Evolutionary conservation across 345 rosid species (phyloP).

Genomic region (Acer saccharum): DNA sequence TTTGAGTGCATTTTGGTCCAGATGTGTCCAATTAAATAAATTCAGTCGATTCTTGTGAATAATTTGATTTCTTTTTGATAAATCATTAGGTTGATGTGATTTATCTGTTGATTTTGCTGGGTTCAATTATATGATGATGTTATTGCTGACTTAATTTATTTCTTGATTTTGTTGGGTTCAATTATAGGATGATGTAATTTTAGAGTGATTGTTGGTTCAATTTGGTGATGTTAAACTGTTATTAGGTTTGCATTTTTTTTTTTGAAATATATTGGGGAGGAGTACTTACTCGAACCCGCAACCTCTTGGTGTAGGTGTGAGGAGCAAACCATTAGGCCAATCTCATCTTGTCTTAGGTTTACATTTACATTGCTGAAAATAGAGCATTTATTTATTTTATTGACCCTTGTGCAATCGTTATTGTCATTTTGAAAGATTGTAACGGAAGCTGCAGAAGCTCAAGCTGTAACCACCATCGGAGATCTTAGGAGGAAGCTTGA

Average conservation of each 20-base stretch:
- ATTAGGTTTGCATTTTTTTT: background rate
- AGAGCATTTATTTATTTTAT: background rate
- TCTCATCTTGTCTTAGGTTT: no score
- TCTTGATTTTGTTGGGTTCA: background rate
- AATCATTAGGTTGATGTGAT: background rate
- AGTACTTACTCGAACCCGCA: no score
- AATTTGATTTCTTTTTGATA: background rate
- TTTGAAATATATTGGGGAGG: background rate
- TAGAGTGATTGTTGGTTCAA: background rate
- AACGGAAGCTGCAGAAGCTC: constrained; percentile 28
- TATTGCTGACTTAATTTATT: background rate
- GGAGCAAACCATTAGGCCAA: no score
- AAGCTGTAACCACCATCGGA: constrained; percentile 36
- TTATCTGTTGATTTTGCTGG: background rate
- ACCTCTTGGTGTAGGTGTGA: no score
- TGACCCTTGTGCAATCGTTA: background rate
- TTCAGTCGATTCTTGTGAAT: background rate
- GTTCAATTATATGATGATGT: background rate
- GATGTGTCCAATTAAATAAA: background rate
- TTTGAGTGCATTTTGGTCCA: background rate
- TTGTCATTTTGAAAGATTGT: constrained; percentile 20
- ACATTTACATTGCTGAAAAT: no score
- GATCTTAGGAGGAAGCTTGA: constrained; percentile 63
- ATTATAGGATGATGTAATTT: background rate
- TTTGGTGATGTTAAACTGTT: background rate